Conservation (phyloP, 441 rosid genomes). For the Kokia cookei region DNA sequence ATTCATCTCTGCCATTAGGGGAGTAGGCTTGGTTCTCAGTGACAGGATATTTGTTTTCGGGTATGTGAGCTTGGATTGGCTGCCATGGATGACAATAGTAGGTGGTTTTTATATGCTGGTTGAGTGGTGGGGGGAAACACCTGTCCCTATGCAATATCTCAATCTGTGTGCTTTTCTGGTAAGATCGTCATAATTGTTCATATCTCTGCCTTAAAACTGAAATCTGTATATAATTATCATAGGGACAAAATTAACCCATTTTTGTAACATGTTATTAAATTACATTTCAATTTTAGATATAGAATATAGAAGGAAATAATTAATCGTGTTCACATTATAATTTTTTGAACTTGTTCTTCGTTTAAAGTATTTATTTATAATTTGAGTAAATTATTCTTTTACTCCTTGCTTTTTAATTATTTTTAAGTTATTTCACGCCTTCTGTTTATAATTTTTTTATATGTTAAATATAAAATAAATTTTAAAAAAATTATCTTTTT, state of each 20-base stretch:
- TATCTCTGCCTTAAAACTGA: not conserved
- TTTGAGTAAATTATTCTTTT: no score
- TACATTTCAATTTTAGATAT: not conserved
- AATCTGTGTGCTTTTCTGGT: not conserved
- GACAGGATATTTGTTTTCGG: not conserved
- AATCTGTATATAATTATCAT: not conserved
- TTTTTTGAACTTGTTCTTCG: no score
- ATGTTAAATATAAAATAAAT: no score
- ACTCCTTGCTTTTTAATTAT: no score
- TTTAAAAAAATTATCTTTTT: no score
- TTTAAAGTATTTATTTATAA: no score
- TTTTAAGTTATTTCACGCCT: not conserved
- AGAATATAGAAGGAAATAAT: not conserved
- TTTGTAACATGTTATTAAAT: not conserved
- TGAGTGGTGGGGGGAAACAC: not conserved
- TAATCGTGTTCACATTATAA: no score
- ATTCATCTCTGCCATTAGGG: not conserved
- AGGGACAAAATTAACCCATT: not conserved
- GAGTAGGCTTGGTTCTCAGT: not conserved
- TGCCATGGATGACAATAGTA: not conserved
- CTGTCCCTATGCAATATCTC: not conserved
- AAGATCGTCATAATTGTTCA: constrained; percentile 2
- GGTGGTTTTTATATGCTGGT: not conserved
- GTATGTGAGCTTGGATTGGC: not conserved
- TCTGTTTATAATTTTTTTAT: no score